Percentiles rank a stretch among this genome's conserved stretches.
Conservation (phyloP, 2,329 filamentous ascomycete species). For the Aspergillus felis region DNA sequence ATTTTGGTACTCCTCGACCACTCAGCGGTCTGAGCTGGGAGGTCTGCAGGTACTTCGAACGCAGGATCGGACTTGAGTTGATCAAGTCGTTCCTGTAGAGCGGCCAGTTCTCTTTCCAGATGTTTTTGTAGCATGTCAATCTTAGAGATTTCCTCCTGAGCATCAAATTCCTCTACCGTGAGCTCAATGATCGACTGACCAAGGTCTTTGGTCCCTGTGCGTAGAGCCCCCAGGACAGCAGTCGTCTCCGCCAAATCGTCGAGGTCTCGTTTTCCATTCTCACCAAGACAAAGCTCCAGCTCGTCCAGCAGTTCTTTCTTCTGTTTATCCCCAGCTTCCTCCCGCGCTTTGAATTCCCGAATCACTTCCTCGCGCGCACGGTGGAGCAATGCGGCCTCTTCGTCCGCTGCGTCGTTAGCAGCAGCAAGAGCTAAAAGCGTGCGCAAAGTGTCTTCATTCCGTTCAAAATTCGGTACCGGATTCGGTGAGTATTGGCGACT, state of each 20-base stretch:
- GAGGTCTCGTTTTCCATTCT: conserved; percentile 53
- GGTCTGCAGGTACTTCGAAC: conserved; percentile 54
- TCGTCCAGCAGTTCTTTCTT: conserved; percentile 48
- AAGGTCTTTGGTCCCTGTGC: conserved; percentile 48
- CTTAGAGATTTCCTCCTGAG: conserved; percentile 54
- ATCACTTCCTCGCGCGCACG: conserved; percentile 36
- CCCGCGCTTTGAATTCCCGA: conserved; percentile 26
- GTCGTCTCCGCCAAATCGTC: conserved; percentile 55
- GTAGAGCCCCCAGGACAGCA: conserved; percentile 48
- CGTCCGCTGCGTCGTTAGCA: conserved; percentile 66
- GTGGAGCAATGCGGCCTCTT: conserved; percentile 34
- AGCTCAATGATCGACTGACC: conserved; percentile 54
- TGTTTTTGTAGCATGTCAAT: conserved; percentile 55
- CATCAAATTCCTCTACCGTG: conserved; percentile 51
- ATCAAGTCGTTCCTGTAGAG: conserved; percentile 26
- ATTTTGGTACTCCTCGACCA: conserved; percentile 67
- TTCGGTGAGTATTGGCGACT: conserved; percentile 63
- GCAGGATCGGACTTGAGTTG: conserved; percentile 29
- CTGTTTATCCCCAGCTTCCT: conserved; percentile 26
- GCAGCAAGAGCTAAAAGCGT: conserved; percentile 69
- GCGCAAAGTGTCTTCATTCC: conserved; percentile 77
- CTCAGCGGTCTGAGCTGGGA: conserved; percentile 69
- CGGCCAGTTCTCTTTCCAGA: conserved; percentile 49
- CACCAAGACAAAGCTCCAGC: conserved; percentile 51
- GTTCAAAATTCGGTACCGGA: conserved; percentile 70